A percentile compares a stretch with the other conserved stretches of the same genome.
These are phyloP conservation scores for Suillus tomentosus DNA, from an alignment of 768 basidiomycete species.

Conservation along the genomic window DNA sequence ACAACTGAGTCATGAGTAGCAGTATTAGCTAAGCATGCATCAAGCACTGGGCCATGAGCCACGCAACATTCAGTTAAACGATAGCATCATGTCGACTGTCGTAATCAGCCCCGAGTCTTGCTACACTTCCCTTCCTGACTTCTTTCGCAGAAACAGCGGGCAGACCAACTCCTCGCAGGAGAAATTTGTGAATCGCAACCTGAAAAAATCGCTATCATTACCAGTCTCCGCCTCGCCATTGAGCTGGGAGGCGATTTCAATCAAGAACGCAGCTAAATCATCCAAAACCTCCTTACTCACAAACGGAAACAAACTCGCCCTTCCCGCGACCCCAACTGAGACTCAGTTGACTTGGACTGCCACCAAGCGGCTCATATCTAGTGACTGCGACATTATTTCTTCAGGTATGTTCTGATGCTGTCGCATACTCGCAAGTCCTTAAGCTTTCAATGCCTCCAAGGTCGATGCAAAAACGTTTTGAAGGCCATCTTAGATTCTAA, in stretches of 20 bases:
- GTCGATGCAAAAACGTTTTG: background rate
- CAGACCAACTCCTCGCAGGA: background rate
- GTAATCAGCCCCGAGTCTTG: background rate
- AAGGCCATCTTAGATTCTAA: background rate
- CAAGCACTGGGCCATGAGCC: no score
- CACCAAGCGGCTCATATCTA: background rate
- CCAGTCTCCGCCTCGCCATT: background rate
- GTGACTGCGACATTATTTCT: background rate
- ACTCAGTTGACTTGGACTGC: background rate
- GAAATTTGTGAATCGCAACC: background rate
- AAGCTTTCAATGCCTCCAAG: background rate
- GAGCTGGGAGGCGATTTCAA: background rate
- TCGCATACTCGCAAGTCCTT: background rate
- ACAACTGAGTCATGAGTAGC: no score
- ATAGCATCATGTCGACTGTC: no score
- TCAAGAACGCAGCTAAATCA: background rate
- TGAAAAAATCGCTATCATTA: background rate
- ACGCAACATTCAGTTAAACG: no score
- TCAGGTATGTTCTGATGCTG: background rate
- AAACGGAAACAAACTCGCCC: background rate
- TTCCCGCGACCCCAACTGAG: background rate
- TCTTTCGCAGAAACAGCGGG: background rate
- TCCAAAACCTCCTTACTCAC: background rate
- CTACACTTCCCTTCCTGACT: background rate
- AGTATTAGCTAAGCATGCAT: no score